Conservation (phyloP, 2,329 filamentous ascomycete species). For the Calonectria ilicicola region DNA sequence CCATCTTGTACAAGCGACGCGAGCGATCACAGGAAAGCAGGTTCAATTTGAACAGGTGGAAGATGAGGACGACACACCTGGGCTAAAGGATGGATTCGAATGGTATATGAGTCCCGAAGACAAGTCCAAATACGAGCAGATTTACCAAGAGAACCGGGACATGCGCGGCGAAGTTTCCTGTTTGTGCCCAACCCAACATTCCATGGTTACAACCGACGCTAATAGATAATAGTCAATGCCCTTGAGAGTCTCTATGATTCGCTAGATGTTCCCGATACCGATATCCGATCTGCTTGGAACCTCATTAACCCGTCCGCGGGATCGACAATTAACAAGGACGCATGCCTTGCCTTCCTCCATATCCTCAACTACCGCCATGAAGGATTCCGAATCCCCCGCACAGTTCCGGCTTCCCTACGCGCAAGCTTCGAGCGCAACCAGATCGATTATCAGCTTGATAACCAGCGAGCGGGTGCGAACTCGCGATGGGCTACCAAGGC, state of each 20-base stretch:
- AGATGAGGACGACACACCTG: constrained; percentile 83
- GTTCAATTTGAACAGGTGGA: constrained; percentile 88
- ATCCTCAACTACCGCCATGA: constrained; percentile 97
- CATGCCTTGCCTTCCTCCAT: constrained; percentile 92
- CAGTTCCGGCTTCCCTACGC: constrained; percentile 90
- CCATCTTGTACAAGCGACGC: constrained; percentile 86
- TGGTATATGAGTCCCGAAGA: constrained; percentile 98
- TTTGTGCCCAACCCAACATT: constrained; percentile 55
- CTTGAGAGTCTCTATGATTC: constrained; percentile 88
- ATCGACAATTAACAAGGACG: constrained; percentile 91
- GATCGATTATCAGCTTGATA: constrained; percentile 95
- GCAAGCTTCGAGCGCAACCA: constrained; percentile 94
- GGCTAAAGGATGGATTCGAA: constrained; percentile 95
- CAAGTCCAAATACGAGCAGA: constrained; percentile 95
- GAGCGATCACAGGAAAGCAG: constrained; percentile 82
- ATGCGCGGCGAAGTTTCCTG: constrained; percentile 86
- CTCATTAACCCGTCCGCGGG: constrained; percentile 92
- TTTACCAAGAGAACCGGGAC: constrained; percentile 93
- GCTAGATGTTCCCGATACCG: constrained; percentile 79
- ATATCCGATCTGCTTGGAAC: constrained; percentile 95
- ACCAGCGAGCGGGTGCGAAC: constrained; percentile 71
- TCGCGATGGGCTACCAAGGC: constrained; percentile 84
- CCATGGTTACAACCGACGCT: constrained; percentile 18
- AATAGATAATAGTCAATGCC: constrained; percentile 71
- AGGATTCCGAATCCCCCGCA: constrained; percentile 92